These are phyloP conservation scores for Geranium incanum DNA, from an alignment of 441 rosid species.

Conservation along the genomic window DNA sequence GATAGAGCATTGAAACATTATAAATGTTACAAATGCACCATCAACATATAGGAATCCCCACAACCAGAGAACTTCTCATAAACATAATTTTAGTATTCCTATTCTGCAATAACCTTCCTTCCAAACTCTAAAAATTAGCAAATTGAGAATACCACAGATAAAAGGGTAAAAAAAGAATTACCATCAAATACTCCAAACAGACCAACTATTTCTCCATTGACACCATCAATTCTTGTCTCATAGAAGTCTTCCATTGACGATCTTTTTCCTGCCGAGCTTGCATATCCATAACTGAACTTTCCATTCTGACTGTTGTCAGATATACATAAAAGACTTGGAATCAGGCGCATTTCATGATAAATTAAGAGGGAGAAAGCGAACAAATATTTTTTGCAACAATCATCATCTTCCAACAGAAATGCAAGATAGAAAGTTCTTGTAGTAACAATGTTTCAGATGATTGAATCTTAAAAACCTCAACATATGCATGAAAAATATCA, in stretches of 20 bases:
- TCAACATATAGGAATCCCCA: background rate
- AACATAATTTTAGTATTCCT: background rate
- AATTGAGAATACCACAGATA: background rate
- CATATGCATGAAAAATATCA: background rate
- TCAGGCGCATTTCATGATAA: conserved; percentile 9
- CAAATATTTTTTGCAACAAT: background rate
- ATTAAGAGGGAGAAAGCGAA: background rate
- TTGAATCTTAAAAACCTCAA: background rate
- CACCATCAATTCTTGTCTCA: conserved; percentile 86
- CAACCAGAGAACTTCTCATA: too few relatives aligned
- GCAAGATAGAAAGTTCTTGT: background rate
- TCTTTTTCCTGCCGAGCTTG: conserved; percentile 96
- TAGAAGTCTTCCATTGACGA: conserved; percentile 98
- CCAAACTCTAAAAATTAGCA: background rate
- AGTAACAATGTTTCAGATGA: background rate
- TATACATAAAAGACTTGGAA: conserved; percentile 18
- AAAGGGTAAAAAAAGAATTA: conserved; percentile 23
- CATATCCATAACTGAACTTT: conserved; percentile 94
- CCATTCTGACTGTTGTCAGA: conserved; percentile 66
- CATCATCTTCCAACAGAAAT: background rate
- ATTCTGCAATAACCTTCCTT: background rate
- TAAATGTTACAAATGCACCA: background rate
- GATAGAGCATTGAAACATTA: background rate
- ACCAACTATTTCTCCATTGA: conserved; percentile 83
- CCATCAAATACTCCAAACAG: conserved; percentile 99